Evolutionary conservation across 805 yeast genomes (phyloP).

Genomic region (Saccharomycopsis sp.): DNA sequence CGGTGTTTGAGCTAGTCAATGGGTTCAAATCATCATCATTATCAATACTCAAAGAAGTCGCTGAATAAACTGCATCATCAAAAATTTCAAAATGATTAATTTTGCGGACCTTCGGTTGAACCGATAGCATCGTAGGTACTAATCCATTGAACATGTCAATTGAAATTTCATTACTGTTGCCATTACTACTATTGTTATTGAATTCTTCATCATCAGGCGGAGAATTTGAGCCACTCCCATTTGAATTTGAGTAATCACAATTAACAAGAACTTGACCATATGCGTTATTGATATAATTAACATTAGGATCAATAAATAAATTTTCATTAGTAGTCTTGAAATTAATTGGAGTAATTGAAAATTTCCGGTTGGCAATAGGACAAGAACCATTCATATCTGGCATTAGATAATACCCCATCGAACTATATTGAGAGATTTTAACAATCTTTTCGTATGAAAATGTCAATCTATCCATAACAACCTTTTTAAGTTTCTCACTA

Average conservation of each 20-base stretch:
- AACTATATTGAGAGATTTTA: constrained; percentile 20
- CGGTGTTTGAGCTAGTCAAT: not conserved
- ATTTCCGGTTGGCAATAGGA: constrained; percentile 17
- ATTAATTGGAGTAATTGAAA: constrained; percentile 17
- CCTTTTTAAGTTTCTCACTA: constrained; percentile 16
- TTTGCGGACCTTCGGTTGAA: constrained; percentile 25
- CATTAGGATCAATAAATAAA: constrained; percentile 8
- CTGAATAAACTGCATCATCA: constrained; percentile 53
- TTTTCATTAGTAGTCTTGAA: constrained; percentile 15
- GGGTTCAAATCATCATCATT: not conserved
- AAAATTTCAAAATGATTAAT: constrained; percentile 57
- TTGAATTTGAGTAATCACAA: not conserved
- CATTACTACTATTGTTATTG: constrained; percentile 1
- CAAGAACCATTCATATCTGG: constrained; percentile 21
- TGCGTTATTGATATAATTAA: not conserved
- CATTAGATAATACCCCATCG: constrained; percentile 19
- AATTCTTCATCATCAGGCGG: constrained; percentile 1
- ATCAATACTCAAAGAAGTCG: constrained; percentile 9
- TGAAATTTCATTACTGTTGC: constrained; percentile 1
- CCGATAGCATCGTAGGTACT: constrained; percentile 7
- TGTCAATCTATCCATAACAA: constrained; percentile 21
- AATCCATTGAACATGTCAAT: constrained; percentile 10
- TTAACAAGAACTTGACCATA: not conserved
- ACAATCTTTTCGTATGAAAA: constrained; percentile 18
- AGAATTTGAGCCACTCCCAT: constrained; percentile 3